A percentile compares a stretch with the other conserved stretches of the same genome.
phyloP scores from a whole-genome alignment of 106 monocot species.

The Posidonia australis region DNA sequence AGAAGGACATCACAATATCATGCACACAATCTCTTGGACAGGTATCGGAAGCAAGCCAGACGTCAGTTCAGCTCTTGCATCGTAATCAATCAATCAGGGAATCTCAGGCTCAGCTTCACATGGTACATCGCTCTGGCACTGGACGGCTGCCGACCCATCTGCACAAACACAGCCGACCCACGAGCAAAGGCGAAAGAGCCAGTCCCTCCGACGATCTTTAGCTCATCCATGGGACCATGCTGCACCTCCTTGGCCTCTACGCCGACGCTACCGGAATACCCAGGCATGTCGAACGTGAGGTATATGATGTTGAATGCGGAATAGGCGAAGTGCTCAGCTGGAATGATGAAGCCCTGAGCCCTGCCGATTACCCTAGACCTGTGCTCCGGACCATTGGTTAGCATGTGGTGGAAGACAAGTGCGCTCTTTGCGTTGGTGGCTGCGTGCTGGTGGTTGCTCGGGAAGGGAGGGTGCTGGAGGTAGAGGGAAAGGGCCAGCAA shows the following conservation, averaged over 20 bases:
- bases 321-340: slow-evolving; percentile 9
- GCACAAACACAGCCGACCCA: slow-evolving; percentile 23
- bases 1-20: too few species aligned
- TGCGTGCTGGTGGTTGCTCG: not conserved
- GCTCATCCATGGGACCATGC: slow-evolving; percentile 14
- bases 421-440: not conserved
- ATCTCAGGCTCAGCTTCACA: slow-evolving; percentile 17
- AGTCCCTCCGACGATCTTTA: slow-evolving; percentile 45
- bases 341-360: slow-evolving; percentile 42
- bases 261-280: slow-evolving; percentile 41
- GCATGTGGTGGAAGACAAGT: slow-evolving; percentile 34
- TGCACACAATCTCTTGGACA: too few species aligned
- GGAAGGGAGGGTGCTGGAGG: slow-evolving; percentile 14
- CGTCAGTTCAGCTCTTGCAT: too few species aligned
- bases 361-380: slow-evolving; percentile 28
- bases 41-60: too few species aligned
- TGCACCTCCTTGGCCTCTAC: slow-evolving; percentile 24
- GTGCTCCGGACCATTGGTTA: slow-evolving; percentile 33
- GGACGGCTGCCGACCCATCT: not conserved
- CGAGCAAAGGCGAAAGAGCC: slow-evolving; percentile 52
- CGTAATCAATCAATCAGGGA: slow-evolving; percentile 14
- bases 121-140: slow-evolving; percentile 9
- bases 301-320: slow-evolving; percentile 46
- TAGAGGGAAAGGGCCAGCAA: slow-evolving; percentile 31
- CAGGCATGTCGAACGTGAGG: slow-evolving; percentile 29